phyloP scores from a whole-genome alignment of 257 asterid species.

The Solanum etuberosum region DNA sequence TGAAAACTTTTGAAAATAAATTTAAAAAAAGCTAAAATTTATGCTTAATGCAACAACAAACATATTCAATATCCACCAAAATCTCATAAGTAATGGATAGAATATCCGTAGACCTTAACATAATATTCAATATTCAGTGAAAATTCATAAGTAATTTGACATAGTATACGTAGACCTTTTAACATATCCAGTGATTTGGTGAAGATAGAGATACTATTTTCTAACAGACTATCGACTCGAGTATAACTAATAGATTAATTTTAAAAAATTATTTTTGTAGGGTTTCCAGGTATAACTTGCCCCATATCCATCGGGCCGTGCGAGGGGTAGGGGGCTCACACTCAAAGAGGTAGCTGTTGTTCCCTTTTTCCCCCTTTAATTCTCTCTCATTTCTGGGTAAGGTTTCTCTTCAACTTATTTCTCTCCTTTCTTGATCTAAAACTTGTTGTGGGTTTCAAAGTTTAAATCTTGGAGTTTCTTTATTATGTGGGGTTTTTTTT shows the following conservation, averaged over 20 bases:
- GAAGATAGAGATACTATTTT: no score
- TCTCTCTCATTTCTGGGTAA: background rate
- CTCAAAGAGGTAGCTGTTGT: background rate
- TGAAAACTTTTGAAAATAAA: background rate
- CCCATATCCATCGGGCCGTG: background rate
- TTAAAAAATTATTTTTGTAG: background rate
- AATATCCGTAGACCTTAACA: background rate
- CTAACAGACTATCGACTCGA: fast-evolving
- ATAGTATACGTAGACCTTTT: no score
- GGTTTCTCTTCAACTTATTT: background rate
- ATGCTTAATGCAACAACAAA: background rate
- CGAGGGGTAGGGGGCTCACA: background rate
- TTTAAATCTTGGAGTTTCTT: background rate
- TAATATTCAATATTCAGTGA: no score
- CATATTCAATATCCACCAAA: background rate
- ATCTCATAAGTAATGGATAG: no score
- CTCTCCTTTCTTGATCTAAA: background rate
- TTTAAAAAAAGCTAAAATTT: background rate
- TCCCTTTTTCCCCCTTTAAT: background rate
- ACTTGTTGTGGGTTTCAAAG: background rate
- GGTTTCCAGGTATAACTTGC: background rate
- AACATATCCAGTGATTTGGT: no score
- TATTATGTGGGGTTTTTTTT: background rate
- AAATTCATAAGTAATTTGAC: no score
- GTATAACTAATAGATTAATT: no score